phyloP scores from a whole-genome alignment of 1,284 basidiomycete genomes.

The Boletellus deceptivus region DNA sequence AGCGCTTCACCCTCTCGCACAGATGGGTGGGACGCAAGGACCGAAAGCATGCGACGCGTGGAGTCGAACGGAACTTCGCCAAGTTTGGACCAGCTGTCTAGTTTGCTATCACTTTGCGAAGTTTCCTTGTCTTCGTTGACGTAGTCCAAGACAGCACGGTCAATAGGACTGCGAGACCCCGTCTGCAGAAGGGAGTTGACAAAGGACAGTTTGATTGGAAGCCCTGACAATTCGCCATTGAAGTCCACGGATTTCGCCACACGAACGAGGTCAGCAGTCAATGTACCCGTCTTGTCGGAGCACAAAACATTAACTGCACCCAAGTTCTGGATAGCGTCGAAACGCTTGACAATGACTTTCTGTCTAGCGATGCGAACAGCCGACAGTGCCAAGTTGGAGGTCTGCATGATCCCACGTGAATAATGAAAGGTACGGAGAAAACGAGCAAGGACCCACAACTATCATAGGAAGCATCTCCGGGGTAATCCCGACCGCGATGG shows the following conservation, averaged over 20 bases:
- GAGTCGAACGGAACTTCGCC: slow-evolving; percentile 35
- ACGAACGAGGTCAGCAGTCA: slow-evolving; percentile 33
- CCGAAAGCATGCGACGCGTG: slow-evolving; percentile 32
- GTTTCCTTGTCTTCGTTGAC: slow-evolving; percentile 20
- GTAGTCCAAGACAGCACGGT: slow-evolving; percentile 31
- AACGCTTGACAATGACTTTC: slow-evolving; percentile 34
- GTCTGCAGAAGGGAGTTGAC: slow-evolving; percentile 31
- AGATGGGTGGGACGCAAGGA: slow-evolving; percentile 18
- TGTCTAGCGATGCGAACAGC: slow-evolving; percentile 33
- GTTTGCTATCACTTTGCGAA: slow-evolving; percentile 6
- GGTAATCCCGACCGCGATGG: slow-evolving; percentile 31
- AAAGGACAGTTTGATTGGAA: slow-evolving; percentile 28
- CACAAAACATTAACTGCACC: slow-evolving; percentile 31
- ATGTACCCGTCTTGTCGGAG: slow-evolving; percentile 33
- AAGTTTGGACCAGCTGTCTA: slow-evolving; percentile 26
- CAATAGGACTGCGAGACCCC: slow-evolving; percentile 32
- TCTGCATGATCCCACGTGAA: slow-evolving; percentile 20
- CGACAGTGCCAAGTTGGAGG: slow-evolving; percentile 31
- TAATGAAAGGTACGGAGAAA: neutral
- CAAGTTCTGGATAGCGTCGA: slow-evolving; percentile 33
- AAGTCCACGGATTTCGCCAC: slow-evolving; percentile 30
- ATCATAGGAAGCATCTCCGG: slow-evolving; percentile 36
- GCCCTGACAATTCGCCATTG: slow-evolving; percentile 21
- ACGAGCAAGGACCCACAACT: slow-evolving; percentile 20
- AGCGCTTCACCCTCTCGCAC: slow-evolving; percentile 19